phyloP scores from a whole-genome alignment of 208 protist genomes.

The Vickermania spadyakhi region DNA sequence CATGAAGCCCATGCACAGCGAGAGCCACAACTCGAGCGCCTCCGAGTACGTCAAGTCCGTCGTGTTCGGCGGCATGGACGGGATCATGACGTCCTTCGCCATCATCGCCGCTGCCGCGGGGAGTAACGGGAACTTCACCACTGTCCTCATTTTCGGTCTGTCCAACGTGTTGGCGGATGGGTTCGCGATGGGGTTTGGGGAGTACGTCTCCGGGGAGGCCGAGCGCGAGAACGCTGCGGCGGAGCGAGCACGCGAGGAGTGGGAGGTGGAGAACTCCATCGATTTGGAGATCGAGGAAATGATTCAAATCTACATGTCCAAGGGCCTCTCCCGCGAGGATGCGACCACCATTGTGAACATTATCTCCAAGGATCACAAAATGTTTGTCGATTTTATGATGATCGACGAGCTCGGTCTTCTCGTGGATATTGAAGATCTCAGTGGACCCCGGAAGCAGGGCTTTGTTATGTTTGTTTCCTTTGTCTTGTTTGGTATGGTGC shows the following conservation, averaged over 20 bases:
- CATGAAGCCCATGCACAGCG: conserved; percentile 58
- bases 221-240: conserved; percentile 83
- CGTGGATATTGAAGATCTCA: conserved; percentile 61
- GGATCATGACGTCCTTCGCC: conserved; percentile 94
- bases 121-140: conserved; percentile 69
- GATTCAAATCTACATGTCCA: conserved; percentile 91
- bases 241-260: conserved; percentile 88
- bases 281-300: conserved; percentile 92
- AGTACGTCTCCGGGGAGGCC: conserved; percentile 88
- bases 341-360: conserved; percentile 87
- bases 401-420: conserved; percentile 89
- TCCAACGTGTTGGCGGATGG: conserved; percentile 93
- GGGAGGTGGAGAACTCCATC: conserved; percentile 91
- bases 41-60: conserved; percentile 92
- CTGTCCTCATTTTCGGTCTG: conserved; percentile 89
- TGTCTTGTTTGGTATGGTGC: conserved; percentile 86
- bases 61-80: conserved; percentile 93
- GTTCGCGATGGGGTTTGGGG: conserved; percentile 94
- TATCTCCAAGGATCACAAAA: conserved; percentile 89
- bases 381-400: conserved; percentile 96
- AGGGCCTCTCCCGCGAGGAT: conserved; percentile 87
- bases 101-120: conserved; percentile 88
- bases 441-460: conserved; percentile 81
- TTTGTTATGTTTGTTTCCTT: conserved; percentile 92
- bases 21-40: conserved; percentile 74